These are phyloP conservation scores for Microstegium vimineum DNA, from an alignment of 176 grass and related monocot species.

Conservation along the genomic window DNA sequence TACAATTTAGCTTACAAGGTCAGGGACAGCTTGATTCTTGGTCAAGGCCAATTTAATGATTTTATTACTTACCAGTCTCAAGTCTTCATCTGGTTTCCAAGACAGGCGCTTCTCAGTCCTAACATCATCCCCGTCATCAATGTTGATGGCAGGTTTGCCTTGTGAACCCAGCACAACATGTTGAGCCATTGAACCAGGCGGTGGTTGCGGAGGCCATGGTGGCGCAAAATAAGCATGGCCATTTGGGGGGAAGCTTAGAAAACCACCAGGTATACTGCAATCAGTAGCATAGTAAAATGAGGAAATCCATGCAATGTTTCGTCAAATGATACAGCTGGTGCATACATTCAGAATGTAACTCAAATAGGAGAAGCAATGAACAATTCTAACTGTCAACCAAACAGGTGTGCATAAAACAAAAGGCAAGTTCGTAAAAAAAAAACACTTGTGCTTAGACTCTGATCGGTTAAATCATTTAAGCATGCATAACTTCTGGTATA, in stretches of 20 bases:
- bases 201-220: neutral
- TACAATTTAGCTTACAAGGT: neutral
- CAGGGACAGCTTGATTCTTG: neutral
- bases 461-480: neutral
- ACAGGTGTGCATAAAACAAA: neutral
- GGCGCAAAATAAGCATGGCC: slow-evolving; percentile 2
- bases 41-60: neutral
- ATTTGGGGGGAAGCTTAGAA: slow-evolving; percentile 4
- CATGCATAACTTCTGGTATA: neutral
- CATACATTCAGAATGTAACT: neutral
- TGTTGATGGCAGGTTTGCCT: neutral
- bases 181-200: neutral
- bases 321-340: neutral
- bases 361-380: neutral
- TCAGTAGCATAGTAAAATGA: neutral
- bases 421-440: neutral
- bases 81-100: slow-evolving; percentile 27
- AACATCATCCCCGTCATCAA: slow-evolving; percentile 13
- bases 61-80: slow-evolving; percentile 17
- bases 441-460: neutral
- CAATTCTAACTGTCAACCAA: neutral
- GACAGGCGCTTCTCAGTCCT: slow-evolving; percentile 9
- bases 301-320: neutral
- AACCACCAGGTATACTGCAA: slow-evolving; percentile 2
- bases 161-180: neutral